Conservation (phyloP, 2,329 filamentous ascomycete genomes). For the Colletotrichum sp. region DNA sequence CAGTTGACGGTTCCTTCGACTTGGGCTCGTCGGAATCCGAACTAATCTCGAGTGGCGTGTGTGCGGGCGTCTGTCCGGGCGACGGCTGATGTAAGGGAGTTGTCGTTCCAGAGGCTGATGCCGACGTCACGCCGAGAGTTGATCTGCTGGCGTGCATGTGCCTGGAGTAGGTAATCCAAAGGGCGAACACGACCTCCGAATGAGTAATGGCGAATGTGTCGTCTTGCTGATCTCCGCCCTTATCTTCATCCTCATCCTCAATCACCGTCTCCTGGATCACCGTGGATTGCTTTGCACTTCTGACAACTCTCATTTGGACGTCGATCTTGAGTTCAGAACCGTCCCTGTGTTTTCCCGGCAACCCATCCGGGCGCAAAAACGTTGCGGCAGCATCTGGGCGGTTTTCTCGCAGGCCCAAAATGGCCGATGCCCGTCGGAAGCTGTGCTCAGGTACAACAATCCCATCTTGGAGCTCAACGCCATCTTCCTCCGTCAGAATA, state of each 20-base stretch:
- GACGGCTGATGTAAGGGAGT: slow-evolving; percentile 82
- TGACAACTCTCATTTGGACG: slow-evolving; percentile 94
- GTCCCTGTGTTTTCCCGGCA: slow-evolving; percentile 87
- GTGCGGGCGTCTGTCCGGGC: slow-evolving; percentile 71
- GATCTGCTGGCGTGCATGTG: slow-evolving; percentile 81
- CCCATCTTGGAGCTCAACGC: slow-evolving; percentile 84
- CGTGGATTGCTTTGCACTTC: slow-evolving; percentile 75
- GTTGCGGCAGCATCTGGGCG: slow-evolving; percentile 78
- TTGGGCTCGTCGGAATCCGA: slow-evolving; percentile 58
- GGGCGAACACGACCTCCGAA: slow-evolving; percentile 86
- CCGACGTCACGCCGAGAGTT: slow-evolving; percentile 65
- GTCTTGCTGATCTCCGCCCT: slow-evolving; percentile 39
- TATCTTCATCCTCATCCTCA: slow-evolving; percentile 55
- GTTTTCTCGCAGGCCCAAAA: slow-evolving; percentile 83
- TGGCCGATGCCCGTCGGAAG: slow-evolving; percentile 86
- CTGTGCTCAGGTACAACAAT: slow-evolving; percentile 96
- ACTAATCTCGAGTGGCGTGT: slow-evolving; percentile 61
- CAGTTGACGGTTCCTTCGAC: slow-evolving; percentile 42
- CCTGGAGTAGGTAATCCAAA: slow-evolving; percentile 97
- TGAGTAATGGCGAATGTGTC: slow-evolving; percentile 54
- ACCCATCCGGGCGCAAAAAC: slow-evolving; percentile 83
- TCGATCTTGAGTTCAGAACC: slow-evolving; percentile 93
- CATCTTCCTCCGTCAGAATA: slow-evolving; percentile 85
- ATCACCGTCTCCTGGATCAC: slow-evolving; percentile 69
- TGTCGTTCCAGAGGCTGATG: slow-evolving; percentile 65